Conservation (phyloP, 257 asterid genomes). For the Apocynum venetum region DNA sequence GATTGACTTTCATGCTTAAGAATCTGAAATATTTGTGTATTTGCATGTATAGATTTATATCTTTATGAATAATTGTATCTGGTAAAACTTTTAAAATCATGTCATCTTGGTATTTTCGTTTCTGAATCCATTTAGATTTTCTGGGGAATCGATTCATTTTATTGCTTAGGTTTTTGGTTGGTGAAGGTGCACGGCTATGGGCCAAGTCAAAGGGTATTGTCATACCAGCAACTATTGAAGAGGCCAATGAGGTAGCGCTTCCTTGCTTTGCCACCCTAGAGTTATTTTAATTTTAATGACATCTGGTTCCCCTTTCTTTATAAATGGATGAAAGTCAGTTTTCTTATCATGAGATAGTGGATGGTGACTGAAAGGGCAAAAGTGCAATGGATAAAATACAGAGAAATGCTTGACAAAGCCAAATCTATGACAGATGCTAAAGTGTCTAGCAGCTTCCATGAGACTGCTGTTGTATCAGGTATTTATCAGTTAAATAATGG, state of each 20-base stretch:
- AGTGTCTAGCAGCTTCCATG: constrained; percentile 19
- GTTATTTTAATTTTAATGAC: constrained; percentile 32
- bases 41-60: background rate
- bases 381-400: constrained; percentile 73
- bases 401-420: constrained; percentile 76
- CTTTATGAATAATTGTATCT: background rate
- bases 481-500: background rate
- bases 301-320: background rate
- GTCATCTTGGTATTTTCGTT: background rate
- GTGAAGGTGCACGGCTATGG: constrained; percentile 88
- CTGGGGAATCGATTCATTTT: background rate
- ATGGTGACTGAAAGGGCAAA: constrained; percentile 80
- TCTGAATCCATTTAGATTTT: background rate
- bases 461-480: constrained; percentile 25
- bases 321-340: constrained; percentile 3
- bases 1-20: background rate
- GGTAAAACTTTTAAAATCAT: background rate
- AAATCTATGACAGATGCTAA: constrained; percentile 32
- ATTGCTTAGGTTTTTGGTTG: constrained; percentile 78
- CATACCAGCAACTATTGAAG: constrained; percentile 35
- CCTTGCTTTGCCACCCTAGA: constrained; percentile 8
- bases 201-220: constrained; percentile 73
- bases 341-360: constrained; percentile 52
- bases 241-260: constrained; percentile 53
- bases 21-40: background rate